A percentile compares a stretch with the other conserved stretches of the same genome.
Conservation (phyloP, 495 filamentous ascomycete species). For the Tuber indicum region DNA sequence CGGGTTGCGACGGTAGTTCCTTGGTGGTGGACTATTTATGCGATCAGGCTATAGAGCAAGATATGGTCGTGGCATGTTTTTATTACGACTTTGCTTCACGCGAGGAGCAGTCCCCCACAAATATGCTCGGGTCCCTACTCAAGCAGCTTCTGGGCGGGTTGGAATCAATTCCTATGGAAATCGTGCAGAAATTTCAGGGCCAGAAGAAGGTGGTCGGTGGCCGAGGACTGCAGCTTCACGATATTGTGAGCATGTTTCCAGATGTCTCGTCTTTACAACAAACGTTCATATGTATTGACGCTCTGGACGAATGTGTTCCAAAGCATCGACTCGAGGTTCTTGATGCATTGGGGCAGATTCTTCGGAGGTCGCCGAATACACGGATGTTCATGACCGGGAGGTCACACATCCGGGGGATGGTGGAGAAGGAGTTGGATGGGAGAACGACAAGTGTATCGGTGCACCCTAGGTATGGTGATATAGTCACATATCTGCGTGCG, state of each 20-base stretch:
- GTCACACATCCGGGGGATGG: not conserved
- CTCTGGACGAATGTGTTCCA: not conserved
- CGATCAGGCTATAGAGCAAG: not conserved
- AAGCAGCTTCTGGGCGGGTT: not conserved
- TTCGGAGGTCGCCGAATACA: too few relatives aligned
- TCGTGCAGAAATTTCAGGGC: not conserved
- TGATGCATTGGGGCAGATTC: too few relatives aligned
- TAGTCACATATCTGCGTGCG: not conserved
- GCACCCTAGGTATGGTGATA: not conserved
- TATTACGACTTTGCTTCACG: not conserved
- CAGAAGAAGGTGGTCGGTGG: not conserved
- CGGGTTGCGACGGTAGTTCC: not conserved
- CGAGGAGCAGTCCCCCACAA: not conserved
- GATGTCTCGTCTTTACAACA: not conserved
- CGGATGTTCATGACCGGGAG: not conserved
- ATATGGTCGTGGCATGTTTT: not conserved
- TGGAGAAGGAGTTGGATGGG: not conserved
- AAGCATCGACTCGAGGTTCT: too few relatives aligned
- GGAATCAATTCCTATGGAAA: not conserved
- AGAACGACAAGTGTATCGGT: not conserved
- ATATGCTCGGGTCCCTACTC: not conserved
- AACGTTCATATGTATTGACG: not conserved
- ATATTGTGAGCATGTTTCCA: not conserved
- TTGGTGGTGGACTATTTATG: not conserved
- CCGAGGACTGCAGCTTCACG: not conserved